Base-by-base conservation (phyloP, 2,329 filamentous ascomycete species). In the Monilinia fructigena region DNA sequence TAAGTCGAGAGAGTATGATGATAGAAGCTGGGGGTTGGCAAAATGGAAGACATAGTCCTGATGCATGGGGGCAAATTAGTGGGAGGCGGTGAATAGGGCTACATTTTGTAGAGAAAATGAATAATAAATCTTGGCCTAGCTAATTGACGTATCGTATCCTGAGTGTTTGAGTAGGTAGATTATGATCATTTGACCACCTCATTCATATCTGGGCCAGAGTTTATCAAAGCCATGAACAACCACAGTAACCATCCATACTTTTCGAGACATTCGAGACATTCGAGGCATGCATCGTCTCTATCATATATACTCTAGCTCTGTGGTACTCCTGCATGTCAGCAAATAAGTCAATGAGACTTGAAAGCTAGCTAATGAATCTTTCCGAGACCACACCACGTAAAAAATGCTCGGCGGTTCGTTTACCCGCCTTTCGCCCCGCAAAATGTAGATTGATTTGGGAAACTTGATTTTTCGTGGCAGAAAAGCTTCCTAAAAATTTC, bases 21-120 rank as follows among this genome's bases (percentile, higher is more conserved):
- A 64, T 74, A 45, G 75, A 76, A 66, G 68, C 70, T 47, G 74
- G 74, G 82, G 65, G 82, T 87, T 70, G 84, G 89, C 66, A 84
- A 72, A 89, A 88, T 72, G 90, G 90, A 12, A 81, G 90, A 53
- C 90, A 93, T 74, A 92, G 89, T 72, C 90, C 90, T 4, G 90
- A 93, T 77, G 90, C 90, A 18, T 93, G 93, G 81, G 86, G 90
- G 2, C 90, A 88, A 61, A 79, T 93, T 26, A 76, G 74, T 72
- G 74, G 61, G n/a, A 67, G 65, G 48, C 50, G 63, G 18, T 66
- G 38, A 48, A 65, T 20, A 18, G 42, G 7, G 28, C 23, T 6
- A 56, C 35, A 45, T 23, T 3, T 12, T 42, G 38, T 18, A 31
- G 35, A 28, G 35, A 50, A 52, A 60, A 65, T 61, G 10, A 65